Evolutionary conservation across 1,284 basidiomycete genomes (phyloP), one percentile per base, ranked within the genome.

Genomic region (Sporisorium reilianum): DNA sequence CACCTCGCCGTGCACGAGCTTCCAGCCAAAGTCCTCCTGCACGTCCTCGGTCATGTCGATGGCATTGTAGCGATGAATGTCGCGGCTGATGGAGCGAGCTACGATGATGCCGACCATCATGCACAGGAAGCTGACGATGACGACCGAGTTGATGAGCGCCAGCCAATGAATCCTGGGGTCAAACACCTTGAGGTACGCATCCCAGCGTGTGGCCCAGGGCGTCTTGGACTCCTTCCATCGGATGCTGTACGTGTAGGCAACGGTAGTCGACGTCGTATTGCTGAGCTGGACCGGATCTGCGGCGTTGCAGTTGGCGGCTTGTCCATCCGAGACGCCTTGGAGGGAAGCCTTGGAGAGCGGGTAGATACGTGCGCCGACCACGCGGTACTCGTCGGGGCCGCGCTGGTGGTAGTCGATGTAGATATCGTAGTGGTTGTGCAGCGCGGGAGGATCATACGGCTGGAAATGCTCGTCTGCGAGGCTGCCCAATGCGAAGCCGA

Each of bases 1-100:
- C 16, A 99, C 93, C 85, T 99, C 96, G 30, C 94, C 95, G 79
- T 97, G 95, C 11, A 98, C 90, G 20, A 96, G 89, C 82, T 98
- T 98, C 96, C 96, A 99, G 5, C 96, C 96, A 88, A 92, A 97
- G 81, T 99, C 96, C 46, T 97, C 95, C 86, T 97, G 95, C 0
- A 97, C 93, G 79, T 97, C 95, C 85, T 98, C 95, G 77, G 91
- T 92, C 34, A 96, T 87, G 85, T 97, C 95, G 75, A 96, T 93
- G 9, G 93, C 92, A 81, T 98, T 97, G 87, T 98, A 99, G n/a
- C 95, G 90, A 56, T 90, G 90, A 70, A 98, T 96, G 87, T 99
- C 96, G 82, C 93, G 91, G 40, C 91, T 90, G 46, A 98, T 92
- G 38, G 91, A 94, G 57, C 94, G 90, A 67, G 92, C 86, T 20